Evolutionary conservation across 2,329 filamentous ascomycete species (phyloP), one percentile per base, ranked within the genome.

Genomic region (Diaporthe sp.): DNA sequence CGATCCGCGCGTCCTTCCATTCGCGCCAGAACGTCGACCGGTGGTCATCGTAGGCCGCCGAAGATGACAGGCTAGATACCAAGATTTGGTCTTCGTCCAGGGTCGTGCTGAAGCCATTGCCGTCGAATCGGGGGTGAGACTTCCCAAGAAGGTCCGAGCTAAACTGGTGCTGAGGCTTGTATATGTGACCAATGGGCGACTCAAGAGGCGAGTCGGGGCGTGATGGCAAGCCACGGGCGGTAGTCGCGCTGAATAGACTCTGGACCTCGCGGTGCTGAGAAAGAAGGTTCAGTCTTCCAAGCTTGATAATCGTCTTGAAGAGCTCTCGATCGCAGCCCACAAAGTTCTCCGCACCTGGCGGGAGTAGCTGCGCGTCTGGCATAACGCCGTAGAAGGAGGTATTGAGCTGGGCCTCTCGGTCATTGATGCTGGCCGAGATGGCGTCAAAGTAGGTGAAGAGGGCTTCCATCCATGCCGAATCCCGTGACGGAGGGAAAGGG

Each of bases 401-500:
- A 77, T 92, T 88, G 25, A 98, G 90, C 83, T 98, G 95, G 42
- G 94, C 92, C 84, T 98, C 96, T 71, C 96, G 92, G 84, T 98
- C 94, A 80, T 98, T 98, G 82, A 98, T 95, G 71, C 94, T 96
- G 53, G 95, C 95, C 0, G 95, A 95, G 85, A 98, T 95, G 73
- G 96, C 95, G 83, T 98, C 96, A 82, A 98, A 97, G 89, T 96
- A 98, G 47, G 95, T 97, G 81, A 98, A 98, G 79, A 98, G 92
- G 57, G 95, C 92, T 80, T 97, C 94, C 87, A 98, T 96, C 96
- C 96, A 98, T 17, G 92, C 91, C 75, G 95, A 94, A 76, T 95
- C 94, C 70, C 92, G 90, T 83, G 81, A 92, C 80, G 82, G 89
- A 85, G 82, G 91, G 73, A 84, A 85, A 0, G 86, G 85, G 31